Evolutionary conservation across 306 rosid genomes (phyloP).

Genomic region (Cyamopsis tetragonoloba): DNA sequence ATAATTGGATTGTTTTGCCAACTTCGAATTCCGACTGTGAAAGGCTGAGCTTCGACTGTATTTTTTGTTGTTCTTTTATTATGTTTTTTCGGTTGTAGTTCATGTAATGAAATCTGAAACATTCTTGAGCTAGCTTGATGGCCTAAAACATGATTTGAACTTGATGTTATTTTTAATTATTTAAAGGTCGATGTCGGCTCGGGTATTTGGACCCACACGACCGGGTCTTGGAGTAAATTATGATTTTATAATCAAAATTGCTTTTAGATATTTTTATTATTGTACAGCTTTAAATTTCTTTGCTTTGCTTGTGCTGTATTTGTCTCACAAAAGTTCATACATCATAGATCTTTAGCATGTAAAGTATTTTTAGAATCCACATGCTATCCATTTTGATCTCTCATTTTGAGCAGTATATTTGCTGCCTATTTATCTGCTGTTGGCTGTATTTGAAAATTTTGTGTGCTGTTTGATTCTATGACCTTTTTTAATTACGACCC

Average conservation of each 20-base stretch:
- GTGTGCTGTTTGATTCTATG: not conserved
- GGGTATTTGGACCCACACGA: constrained; percentile 39
- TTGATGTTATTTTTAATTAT: not conserved
- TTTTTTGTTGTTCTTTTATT: not conserved
- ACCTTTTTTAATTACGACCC: not conserved
- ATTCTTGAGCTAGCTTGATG: constrained; percentile 10
- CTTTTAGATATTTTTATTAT: not conserved
- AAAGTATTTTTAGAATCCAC: no score
- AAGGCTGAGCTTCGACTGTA: not conserved
- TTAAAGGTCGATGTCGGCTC: constrained; percentile 8
- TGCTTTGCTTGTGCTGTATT: not conserved
- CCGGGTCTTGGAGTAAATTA: constrained; percentile 6
- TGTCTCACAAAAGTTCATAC: not conserved
- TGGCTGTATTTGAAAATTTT: not conserved
- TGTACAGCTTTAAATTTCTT: not conserved
- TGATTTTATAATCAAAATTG: not conserved
- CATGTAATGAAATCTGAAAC: not conserved
- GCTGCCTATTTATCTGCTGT: not conserved
- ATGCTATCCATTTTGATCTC: not conserved
- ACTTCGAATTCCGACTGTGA: not conserved
- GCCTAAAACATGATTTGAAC: constrained; percentile 10
- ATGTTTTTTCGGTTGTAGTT: not conserved
- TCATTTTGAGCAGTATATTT: not conserved
- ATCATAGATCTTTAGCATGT: no score
- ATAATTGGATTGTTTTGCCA: not conserved